Conservation (phyloP, 2,329 filamentous ascomycete genomes). For the Neofusicoccum sp. region DNA sequence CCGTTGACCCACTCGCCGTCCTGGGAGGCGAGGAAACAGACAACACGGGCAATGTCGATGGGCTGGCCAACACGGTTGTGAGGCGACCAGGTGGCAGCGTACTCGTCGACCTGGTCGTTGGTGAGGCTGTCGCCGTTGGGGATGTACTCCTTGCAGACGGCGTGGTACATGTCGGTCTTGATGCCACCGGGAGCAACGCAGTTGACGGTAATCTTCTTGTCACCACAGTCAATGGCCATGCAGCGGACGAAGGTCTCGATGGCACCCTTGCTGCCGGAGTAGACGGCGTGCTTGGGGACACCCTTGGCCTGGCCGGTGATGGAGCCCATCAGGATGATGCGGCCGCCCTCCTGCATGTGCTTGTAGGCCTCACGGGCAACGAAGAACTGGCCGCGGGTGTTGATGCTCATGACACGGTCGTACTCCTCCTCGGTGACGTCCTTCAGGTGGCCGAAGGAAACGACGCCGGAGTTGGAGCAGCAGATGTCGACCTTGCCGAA, state of each 20-base stretch:
- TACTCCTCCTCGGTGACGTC: slow-evolving; percentile 56
- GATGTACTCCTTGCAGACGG: slow-evolving; percentile 64
- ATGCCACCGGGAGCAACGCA: slow-evolving; percentile 58
- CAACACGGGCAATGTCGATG: slow-evolving; percentile 65
- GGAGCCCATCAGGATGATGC: slow-evolving; percentile 56
- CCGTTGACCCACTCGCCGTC: slow-evolving; percentile 57
- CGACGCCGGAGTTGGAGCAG: slow-evolving; percentile 65
- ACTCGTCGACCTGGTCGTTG: slow-evolving; percentile 61
- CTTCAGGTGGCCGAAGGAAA: slow-evolving; percentile 54
- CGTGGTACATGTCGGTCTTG: slow-evolving; percentile 61
- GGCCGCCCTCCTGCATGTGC: slow-evolving; percentile 51
- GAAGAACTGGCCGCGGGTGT: slow-evolving; percentile 64
- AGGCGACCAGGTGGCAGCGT: slow-evolving; percentile 63
- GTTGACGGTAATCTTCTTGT: slow-evolving; percentile 59
- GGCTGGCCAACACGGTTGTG: slow-evolving; percentile 65
- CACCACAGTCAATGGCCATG: slow-evolving; percentile 54
- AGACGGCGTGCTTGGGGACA: slow-evolving; percentile 54
- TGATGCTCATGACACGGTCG: slow-evolving; percentile 60
- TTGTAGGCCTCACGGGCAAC: slow-evolving; percentile 58
- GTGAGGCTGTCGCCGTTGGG: slow-evolving; percentile 55
- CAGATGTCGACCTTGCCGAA: slow-evolving; percentile 68
- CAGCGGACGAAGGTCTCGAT: slow-evolving; percentile 56
- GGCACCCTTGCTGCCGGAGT: slow-evolving; percentile 54
- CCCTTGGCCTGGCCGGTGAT: slow-evolving; percentile 58
- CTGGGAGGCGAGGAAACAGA: slow-evolving; percentile 59